Evolutionary conservation across 179 eudicot genomes (phyloP), one percentile per base, ranked within the genome.

Genomic region (Gypsophila paniculata): DNA sequence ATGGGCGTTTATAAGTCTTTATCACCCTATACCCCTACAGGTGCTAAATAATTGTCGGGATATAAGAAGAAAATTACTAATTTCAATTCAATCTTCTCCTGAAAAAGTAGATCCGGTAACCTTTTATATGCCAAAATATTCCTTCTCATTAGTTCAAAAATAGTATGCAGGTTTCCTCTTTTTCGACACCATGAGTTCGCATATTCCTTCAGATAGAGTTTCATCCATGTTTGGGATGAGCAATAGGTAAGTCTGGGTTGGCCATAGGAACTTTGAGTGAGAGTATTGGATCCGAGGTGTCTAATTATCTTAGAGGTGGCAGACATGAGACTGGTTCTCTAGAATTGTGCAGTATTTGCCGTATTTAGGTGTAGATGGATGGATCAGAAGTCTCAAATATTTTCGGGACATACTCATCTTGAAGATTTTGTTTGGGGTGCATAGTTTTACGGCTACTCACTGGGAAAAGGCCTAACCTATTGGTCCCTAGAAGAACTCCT

Each of bases 331-430:
- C 52, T n/a, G 25, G 23, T 55, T 8, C 60, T 55, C 60, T 21
- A 8, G 11, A 55, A 26, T 55, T 55, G 60, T 21, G 60, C 60
- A 55, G 60, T 55, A 22, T 55, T 55, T 55, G 60, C 60, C 60
- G 19, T 55, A 55, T 21, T n/a, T 55, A 10, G 60, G 26, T 55
- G 12, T 6, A 55, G 12, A 55, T 55, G 60, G 60, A 19, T 55
- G 26, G 10, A 55, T 55, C 25, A 9, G 26, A 55, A 19, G 60
- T 55, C 60, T 3, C 26, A 19, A 55, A 19, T 55, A 46, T 46
- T 46, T 46, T 46, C 8, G 11, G 46, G 46, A 42, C 46, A 42
- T 9, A 42, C 6, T 42, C 46, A 42, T 42, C 46, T 42, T 42
- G 8, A 2, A 13, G 15, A 0, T 46, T 13, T 10, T 46, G n/a